These are phyloP conservation scores for Teratosphaeria destructans DNA, from an alignment of 2,329 filamentous ascomycete genomes.

Conservation along the genomic window DNA sequence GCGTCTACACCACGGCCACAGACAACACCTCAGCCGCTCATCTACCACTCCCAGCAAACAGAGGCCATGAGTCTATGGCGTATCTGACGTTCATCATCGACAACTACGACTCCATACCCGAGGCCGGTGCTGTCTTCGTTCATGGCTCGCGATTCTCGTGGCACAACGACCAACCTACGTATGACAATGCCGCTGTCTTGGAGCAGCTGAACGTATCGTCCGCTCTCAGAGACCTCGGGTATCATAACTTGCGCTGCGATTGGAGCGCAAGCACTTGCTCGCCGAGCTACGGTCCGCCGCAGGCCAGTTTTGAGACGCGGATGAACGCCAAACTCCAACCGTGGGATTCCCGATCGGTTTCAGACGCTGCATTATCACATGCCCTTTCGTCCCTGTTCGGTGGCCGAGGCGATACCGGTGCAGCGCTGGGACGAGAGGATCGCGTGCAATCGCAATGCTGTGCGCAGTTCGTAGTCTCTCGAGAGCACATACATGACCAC, in stretches of 20 bases:
- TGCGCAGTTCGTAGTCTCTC: conserved; percentile 45
- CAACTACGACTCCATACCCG: conserved; percentile 47
- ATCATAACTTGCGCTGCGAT: conserved; percentile 42
- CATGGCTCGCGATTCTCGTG: conserved; percentile 47
- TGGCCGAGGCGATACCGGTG: background rate
- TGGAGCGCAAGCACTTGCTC: conserved; percentile 37
- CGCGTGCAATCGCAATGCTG: conserved; percentile 33
- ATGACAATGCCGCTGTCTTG: conserved; percentile 37
- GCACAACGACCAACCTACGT: conserved; percentile 44
- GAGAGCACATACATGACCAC: conserved; percentile 40
- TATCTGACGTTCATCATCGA: conserved; percentile 52
- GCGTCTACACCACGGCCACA: conserved; percentile 35
- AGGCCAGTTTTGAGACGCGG: conserved; percentile 31
- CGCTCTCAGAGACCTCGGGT: conserved; percentile 31
- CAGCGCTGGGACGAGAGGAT: conserved; percentile 28
- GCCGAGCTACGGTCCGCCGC: conserved; percentile 27
- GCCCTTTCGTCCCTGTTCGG: conserved; percentile 12
- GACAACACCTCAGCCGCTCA: conserved; percentile 16
- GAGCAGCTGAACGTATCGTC: conserved; percentile 27
- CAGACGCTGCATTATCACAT: conserved; percentile 15
- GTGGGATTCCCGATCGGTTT: conserved; percentile 27
- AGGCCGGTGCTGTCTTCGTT: conserved; percentile 44
- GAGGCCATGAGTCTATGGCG: conserved; percentile 51
- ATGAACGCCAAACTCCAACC: conserved; percentile 29
- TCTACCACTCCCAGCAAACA: conserved; percentile 39